Conservation (phyloP, 1,284 basidiomycete genomes). For the Sanghuangporus sanghuang region DNA sequence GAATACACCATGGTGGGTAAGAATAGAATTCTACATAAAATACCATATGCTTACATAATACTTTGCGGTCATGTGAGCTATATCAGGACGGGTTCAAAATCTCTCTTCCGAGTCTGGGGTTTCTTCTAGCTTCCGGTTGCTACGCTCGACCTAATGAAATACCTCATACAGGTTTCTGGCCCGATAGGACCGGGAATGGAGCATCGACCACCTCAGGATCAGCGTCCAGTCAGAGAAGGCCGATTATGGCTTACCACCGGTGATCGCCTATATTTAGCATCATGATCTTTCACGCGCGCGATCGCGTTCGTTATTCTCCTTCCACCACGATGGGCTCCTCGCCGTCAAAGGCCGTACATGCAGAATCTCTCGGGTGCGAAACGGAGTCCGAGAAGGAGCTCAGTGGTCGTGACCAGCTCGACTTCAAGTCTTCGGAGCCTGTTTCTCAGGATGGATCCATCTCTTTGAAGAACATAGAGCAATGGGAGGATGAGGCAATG, state of each 20-base stretch:
- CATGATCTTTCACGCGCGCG: background rate
- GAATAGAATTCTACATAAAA: too few species aligned
- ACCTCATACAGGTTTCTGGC: background rate
- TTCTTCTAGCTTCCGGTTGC: too few species aligned
- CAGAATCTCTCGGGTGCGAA: conserved; percentile 19
- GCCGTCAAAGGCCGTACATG: conserved; percentile 35
- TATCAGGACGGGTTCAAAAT: too few species aligned
- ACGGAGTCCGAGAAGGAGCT: conserved; percentile 30
- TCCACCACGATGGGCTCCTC: conserved; percentile 45
- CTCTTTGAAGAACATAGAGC: conserved; percentile 47
- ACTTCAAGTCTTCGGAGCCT: conserved; percentile 20
- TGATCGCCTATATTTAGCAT: background rate
- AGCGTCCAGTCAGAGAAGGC: background rate
- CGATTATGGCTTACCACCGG: conserved; percentile 7
- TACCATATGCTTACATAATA: too few species aligned
- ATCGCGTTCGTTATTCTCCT: background rate
- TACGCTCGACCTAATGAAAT: background rate
- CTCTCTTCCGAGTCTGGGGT: too few species aligned
- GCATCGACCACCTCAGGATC: background rate
- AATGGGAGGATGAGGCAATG: conserved; percentile 60
- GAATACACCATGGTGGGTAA: too few species aligned
- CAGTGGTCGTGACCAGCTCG: conserved; percentile 20
- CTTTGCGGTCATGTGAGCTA: too few species aligned
- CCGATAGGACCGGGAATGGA: background rate
- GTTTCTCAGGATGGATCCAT: conserved; percentile 50